Base-by-base conservation (phyloP, 768 basidiomycete species). In the Suillus paluster region DNA sequence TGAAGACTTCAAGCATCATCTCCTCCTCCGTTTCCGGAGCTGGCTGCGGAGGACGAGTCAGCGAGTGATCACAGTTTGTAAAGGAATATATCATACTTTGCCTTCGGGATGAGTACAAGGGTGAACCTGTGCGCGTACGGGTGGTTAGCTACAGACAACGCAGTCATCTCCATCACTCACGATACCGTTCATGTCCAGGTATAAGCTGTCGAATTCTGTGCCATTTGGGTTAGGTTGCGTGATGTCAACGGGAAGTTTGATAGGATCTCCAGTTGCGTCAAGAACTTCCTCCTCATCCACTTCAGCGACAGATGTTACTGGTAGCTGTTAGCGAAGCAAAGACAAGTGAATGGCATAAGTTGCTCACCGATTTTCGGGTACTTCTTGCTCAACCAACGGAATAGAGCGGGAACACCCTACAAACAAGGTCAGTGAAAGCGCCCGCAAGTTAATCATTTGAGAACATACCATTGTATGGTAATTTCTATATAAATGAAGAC, bases 31-130 rank as follows among this genome's bases (percentile, higher is more conserved):
- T 98, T 76, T 97, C 94, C 0, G 97, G 97, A 6, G 97, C 88
- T 39, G 97, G 95, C 90, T 96, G 68, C 42, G 52, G 36, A 55
- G 48, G 48, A 36, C 23, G 53, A 54, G 42, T 59, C 19, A 59
- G 57, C n/a, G 25, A 54, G 27, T 52, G 4, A 23, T 44, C 38
- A 57, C 42, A 27, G 56, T 41, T 27, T n/a, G 39, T 38, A 39
- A 34, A 14, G 27, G 23, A 50, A 34, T 6, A 23, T 36, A 30
- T 49, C 81, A 50, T 63, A 88, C 94, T 83, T 92, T 96, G 71
- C 96, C 97, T 77, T 99, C 97, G 0, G 97, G 97, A 73, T 99
- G 97, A 0, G 97, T 99, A 85, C 97, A 99, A 0, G 97, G 97
- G 77, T 99, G 97, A 12, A 99, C 92, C 92, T 94, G 56, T 23